These are phyloP conservation scores for Phytophthora citrophthora DNA, from an alignment of 352 stramenopile species.

Conservation along the genomic window DNA sequence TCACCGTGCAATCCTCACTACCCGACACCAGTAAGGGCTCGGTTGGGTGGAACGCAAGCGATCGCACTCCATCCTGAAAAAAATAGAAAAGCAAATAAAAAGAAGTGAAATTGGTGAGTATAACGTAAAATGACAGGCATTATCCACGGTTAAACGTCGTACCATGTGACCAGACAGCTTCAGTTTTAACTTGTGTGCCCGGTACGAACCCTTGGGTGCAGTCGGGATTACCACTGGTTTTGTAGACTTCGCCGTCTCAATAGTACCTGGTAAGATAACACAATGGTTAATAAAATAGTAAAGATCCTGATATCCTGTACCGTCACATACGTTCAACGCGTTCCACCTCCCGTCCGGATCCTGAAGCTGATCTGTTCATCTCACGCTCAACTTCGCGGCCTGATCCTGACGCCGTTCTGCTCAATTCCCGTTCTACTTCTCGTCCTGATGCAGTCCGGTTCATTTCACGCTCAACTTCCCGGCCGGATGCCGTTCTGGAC, in stretches of 20 bases:
- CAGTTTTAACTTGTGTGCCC: conserved; percentile 84
- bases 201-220: conserved; percentile 68
- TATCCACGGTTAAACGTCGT: conserved; percentile 8
- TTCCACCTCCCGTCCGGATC: conserved; percentile 47
- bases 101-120: background rate
- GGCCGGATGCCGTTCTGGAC: conserved; percentile 54
- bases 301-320: background rate
- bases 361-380: conserved; percentile 30
- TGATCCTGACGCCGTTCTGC: conserved; percentile 42
- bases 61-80: conserved; percentile 76
- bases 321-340: conserved; percentile 35
- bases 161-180: conserved; percentile 88
- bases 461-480: conserved; percentile 44
- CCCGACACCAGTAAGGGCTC: conserved; percentile 84
- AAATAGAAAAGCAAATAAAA: background rate
- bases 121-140: background rate
- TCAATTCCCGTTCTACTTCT: conserved; percentile 64
- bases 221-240: conserved; percentile 58
- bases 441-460: conserved; percentile 33
- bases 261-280: conserved; percentile 23
- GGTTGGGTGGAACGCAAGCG: conserved; percentile 81
- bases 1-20: conserved; percentile 87
- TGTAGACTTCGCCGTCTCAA: conserved; percentile 42
- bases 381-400: conserved; percentile 47
- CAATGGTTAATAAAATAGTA: conserved; percentile 4